These are phyloP conservation scores for Phytophthora sojae DNA, from an alignment of 352 stramenopile genomes.

Conservation along the genomic window DNA sequence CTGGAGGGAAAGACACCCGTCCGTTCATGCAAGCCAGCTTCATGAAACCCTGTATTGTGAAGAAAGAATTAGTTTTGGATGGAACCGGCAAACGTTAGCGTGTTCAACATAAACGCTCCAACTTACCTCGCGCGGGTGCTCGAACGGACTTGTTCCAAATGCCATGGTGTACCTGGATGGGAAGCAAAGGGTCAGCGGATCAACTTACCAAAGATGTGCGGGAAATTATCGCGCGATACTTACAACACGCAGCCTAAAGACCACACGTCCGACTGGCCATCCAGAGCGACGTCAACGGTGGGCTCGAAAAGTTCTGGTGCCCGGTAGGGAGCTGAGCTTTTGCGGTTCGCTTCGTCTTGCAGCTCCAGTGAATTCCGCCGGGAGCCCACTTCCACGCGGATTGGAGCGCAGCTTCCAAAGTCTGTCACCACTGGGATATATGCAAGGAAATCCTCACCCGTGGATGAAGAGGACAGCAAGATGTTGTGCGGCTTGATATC, in stretches of 20 bases:
- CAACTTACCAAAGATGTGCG: neutral
- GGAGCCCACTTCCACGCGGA: conserved; percentile 73
- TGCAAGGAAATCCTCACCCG: conserved; percentile 70
- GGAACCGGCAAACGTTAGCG: neutral
- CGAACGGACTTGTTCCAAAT: conserved; percentile 84
- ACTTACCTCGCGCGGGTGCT: conserved; percentile 72
- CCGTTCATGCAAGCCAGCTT: conserved; percentile 85
- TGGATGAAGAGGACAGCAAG: conserved; percentile 70
- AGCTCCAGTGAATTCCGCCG: conserved; percentile 77
- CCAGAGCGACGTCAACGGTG: conserved; percentile 61
- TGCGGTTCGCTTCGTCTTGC: conserved; percentile 83
- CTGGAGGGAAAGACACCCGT: conserved; percentile 75
- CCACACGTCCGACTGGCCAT: conserved; percentile 88
- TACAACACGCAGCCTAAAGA: conserved; percentile 86
- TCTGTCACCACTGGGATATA: conserved; percentile 87
- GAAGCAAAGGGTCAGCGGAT: conserved; percentile 1
- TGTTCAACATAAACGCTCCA: neutral
- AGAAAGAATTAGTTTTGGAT: conserved; percentile 7
- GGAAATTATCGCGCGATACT: conserved; percentile 13
- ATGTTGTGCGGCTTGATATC: conserved; percentile 91
- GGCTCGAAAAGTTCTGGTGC: conserved; percentile 89
- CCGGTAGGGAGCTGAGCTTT: conserved; percentile 84
- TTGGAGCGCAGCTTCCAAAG: conserved; percentile 83
- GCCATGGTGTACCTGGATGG: conserved; percentile 79
- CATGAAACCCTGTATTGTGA: conserved; percentile 74